Evolutionary conservation across 768 basidiomycete genomes (phyloP).

Genomic region (Rhodotorula diobovata): DNA sequence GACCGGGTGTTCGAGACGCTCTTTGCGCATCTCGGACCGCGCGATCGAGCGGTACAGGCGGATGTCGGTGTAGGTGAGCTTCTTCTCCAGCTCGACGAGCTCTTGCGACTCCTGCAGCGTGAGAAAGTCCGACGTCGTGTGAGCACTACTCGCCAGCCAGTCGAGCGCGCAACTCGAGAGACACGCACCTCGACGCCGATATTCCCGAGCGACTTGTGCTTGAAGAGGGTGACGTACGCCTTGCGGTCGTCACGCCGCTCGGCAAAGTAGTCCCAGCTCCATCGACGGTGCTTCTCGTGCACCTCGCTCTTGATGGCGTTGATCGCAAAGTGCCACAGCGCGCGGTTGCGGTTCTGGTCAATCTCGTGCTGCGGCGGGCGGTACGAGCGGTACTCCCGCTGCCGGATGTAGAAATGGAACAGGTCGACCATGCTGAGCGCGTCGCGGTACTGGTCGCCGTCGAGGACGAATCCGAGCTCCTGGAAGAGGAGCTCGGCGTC

Average conservation of each 20-base stretch:
- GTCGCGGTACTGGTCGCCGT: conserved; percentile 91
- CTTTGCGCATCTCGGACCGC: conserved; percentile 78
- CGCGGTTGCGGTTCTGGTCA: conserved; percentile 58
- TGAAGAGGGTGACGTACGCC: conserved; percentile 76
- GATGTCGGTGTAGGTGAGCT: conserved; percentile 87
- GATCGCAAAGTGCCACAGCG: conserved; percentile 71
- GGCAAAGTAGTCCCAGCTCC: conserved; percentile 88
- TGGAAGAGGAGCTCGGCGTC: conserved; percentile 84
- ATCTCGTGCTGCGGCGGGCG: conserved; percentile 65
- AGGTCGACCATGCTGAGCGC: conserved; percentile 87
- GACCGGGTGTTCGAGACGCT: conserved; percentile 69
- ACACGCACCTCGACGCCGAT: conserved; percentile 56
- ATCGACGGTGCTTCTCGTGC: conserved; percentile 71
- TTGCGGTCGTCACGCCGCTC: conserved; percentile 83
- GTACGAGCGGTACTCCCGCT: conserved; percentile 73
- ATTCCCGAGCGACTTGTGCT: conserved; percentile 60
- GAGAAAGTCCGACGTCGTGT: too few species aligned
- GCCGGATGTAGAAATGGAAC: conserved; percentile 89
- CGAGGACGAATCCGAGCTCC: conserved; percentile 84
- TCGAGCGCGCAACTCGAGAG: too few species aligned
- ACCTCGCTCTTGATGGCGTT: conserved; percentile 76
- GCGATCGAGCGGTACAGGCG: conserved; percentile 96
- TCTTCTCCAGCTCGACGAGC: conserved; percentile 67
- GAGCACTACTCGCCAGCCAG: conserved; percentile 45
- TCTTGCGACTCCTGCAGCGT: conserved; percentile 18